Evolutionary conservation across 257 asterid genomes (phyloP).

Genomic region (Solanum rostratum): DNA sequence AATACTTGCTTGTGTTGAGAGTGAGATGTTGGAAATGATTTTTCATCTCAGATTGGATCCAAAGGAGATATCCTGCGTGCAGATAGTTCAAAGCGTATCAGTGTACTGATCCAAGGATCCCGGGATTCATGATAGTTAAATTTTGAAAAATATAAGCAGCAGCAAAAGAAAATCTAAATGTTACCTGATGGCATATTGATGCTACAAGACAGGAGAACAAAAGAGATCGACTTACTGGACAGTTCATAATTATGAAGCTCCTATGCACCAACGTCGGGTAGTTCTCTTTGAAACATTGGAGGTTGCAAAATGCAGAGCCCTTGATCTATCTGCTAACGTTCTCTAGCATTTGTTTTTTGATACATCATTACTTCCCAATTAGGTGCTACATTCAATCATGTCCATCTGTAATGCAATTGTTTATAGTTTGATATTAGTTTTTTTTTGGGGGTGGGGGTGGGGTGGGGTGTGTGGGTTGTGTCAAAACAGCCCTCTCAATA

Average conservation of each 20-base stretch:
- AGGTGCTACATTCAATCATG: not conserved
- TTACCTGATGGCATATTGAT: constrained; percentile 40
- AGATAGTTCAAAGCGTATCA: constrained; percentile 56
- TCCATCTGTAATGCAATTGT: not conserved
- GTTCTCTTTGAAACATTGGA: not conserved
- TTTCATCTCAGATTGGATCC: constrained; percentile 56
- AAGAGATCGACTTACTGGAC: constrained; percentile 36
- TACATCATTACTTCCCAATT: not conserved
- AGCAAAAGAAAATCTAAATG: constrained; percentile 18
- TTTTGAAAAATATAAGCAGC: constrained; percentile 13
- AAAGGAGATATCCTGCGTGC: constrained; percentile 62
- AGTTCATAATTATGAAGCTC: not conserved
- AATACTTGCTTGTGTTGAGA: constrained; percentile 13
- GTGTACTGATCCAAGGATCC: constrained; percentile 56
- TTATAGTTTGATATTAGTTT: not conserved
- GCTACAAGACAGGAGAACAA: constrained; percentile 47
- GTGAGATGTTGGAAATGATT: constrained; percentile 29
- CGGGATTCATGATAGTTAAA: constrained; percentile 41
- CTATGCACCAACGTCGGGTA: not conserved
- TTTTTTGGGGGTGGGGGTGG: not conserved
- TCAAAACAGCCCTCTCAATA: not conserved
- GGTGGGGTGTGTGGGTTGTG: not conserved
- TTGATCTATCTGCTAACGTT: not conserved
- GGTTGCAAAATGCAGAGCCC: not conserved
- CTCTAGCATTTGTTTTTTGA: not conserved